Percentiles rank a stretch among this genome's conserved stretches.
These are phyloP conservation scores for Sarcodon aspratus DNA, from an alignment of 768 basidiomycete genomes.

Conservation along the genomic window DNA sequence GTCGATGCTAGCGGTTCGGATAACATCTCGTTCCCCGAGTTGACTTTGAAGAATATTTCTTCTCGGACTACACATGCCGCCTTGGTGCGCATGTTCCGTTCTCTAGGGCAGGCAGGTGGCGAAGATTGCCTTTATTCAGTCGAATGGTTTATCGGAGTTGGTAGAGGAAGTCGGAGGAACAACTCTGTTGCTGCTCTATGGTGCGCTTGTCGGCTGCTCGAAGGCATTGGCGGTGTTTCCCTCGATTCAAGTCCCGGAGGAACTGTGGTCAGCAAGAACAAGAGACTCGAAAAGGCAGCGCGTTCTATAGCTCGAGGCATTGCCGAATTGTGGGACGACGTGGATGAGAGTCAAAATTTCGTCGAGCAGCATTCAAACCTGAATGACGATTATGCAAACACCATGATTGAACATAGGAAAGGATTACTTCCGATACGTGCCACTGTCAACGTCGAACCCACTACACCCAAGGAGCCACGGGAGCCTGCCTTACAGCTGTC, in stretches of 20 bases:
- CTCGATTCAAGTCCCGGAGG: constrained; percentile 17
- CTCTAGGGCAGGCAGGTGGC: constrained; percentile 58
- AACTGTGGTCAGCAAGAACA: constrained; percentile 20
- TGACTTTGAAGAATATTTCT: constrained; percentile 42
- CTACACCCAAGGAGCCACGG: constrained; percentile 15
- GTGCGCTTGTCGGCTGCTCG: constrained; percentile 69
- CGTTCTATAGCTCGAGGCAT: constrained; percentile 52
- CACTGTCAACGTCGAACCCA: constrained; percentile 2
- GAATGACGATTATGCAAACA: constrained; percentile 22
- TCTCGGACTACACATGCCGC: constrained; percentile 39
- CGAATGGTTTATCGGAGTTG: constrained; percentile 68
- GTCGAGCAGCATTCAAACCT: neutral
- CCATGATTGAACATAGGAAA: constrained; percentile 48
- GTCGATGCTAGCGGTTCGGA: constrained; percentile 22
- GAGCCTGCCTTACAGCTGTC: constrained; percentile 33
- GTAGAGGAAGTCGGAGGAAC: constrained; percentile 28
- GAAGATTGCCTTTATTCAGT: constrained; percentile 65
- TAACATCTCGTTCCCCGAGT: constrained; percentile 42
- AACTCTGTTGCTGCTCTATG: constrained; percentile 66
- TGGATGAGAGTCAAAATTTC: constrained; percentile 12
- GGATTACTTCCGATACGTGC: constrained; percentile 57
- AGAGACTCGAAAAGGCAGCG: constrained; percentile 50
- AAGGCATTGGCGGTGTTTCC: constrained; percentile 49
- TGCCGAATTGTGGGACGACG: constrained; percentile 61
- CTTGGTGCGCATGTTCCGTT: constrained; percentile 61